A percentile compares a stretch with the other conserved stretches of the same genome.
Conservation (phyloP, 257 asterid genomes). For the Fraxinus excelsior region DNA sequence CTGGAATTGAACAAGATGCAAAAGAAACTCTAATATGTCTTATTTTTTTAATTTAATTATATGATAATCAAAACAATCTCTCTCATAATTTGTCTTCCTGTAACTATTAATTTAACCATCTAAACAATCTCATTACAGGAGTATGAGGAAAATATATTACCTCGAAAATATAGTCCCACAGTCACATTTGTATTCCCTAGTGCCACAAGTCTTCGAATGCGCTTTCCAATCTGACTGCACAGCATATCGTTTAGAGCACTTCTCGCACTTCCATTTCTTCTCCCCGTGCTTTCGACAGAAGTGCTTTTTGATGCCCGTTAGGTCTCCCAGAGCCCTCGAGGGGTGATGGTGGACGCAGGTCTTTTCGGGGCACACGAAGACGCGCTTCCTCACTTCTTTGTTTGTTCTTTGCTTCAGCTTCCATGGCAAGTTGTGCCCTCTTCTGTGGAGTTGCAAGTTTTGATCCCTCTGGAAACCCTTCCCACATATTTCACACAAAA, state of each 20-base stretch:
- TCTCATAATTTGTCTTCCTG: neutral
- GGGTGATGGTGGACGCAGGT: conserved; percentile 79
- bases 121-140: neutral
- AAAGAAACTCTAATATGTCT: neutral
- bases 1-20: neutral
- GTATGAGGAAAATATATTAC: conserved; percentile 29
- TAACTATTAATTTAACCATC: neutral
- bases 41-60: neutral
- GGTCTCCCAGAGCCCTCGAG: conserved; percentile 86
- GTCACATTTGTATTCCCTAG: conserved; percentile 86
- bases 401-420: conserved; percentile 81
- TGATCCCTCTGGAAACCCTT: conserved; percentile 97
- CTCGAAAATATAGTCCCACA: conserved; percentile 90
- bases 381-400: conserved; percentile 76
- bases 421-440: conserved; percentile 96
- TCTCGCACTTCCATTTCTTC: conserved; percentile 96
- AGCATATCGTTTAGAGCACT: conserved; percentile 82
- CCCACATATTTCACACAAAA: conserved; percentile 83
- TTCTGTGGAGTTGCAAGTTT: conserved; percentile 80
- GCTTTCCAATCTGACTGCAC: conserved; percentile 98
- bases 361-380: conserved; percentile 88
- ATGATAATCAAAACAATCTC: neutral
- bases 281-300: conserved; percentile 89
- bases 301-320: conserved; percentile 92
- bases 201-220: conserved; percentile 92